phyloP scores from a whole-genome alignment of 1,284 basidiomycete genomes.

The Xanthoconium separans region DNA sequence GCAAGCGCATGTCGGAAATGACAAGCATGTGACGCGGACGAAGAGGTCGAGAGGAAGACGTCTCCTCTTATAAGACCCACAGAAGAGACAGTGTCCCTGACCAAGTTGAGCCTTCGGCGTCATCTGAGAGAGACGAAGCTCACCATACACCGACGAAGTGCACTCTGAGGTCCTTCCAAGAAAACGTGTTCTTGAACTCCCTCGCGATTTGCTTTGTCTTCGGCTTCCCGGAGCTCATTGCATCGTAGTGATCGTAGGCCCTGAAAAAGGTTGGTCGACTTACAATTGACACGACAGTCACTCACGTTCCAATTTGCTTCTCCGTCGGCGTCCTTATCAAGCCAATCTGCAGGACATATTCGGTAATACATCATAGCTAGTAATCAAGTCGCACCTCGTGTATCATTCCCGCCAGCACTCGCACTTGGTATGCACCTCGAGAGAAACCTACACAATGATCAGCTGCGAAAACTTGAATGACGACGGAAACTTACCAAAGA shows the following conservation, averaged over 20 bases:
- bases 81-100: conserved; percentile 45
- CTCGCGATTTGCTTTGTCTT: conserved; percentile 17
- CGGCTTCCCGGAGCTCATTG: conserved; percentile 14
- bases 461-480: background rate
- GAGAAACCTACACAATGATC: conserved; percentile 38
- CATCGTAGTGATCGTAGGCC: conserved; percentile 39
- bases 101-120: background rate
- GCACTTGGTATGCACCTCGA: conserved; percentile 47
- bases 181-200: conserved; percentile 40
- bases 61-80: conserved; percentile 27
- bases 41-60: conserved; percentile 24
- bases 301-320: conserved; percentile 27
- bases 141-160: conserved; percentile 46
- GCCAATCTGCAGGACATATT: conserved; percentile 18
- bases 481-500: conserved; percentile 36
- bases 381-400: conserved; percentile 26
- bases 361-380: background rate
- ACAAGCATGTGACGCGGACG: conserved; percentile 29
- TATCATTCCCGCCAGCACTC: conserved; percentile 43
- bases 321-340: conserved; percentile 25
- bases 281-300: background rate
- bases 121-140: background rate
- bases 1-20: background rate
- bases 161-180: conserved; percentile 26
- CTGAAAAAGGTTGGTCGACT: conserved; percentile 19